phyloP scores from a whole-genome alignment of 495 filamentous ascomycete species.

The Entonaema liquescens region DNA sequence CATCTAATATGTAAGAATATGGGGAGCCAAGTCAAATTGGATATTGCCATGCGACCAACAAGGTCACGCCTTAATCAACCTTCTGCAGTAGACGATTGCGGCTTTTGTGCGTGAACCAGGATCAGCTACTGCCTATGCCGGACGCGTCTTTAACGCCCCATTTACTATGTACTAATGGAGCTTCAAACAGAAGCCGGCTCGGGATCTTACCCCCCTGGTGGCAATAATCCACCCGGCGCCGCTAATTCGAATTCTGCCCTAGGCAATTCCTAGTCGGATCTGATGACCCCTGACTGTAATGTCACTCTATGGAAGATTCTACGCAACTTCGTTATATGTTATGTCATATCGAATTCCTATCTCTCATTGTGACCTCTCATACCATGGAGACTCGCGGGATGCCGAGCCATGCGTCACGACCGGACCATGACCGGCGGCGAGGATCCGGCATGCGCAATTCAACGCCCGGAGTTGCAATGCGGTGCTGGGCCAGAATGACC shows the following conservation, averaged over 20 bases:
- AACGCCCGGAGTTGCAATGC: conserved; percentile 23
- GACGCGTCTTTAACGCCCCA: conserved; percentile 2
- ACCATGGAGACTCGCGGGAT: conserved; percentile 9
- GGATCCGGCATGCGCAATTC: conserved; percentile 10
- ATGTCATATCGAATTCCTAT: conserved; percentile 31
- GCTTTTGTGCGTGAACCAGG: conserved; percentile 38
- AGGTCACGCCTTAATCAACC: conserved; percentile 17
- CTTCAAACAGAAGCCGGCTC: conserved; percentile 25
- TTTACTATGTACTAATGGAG: conserved; percentile 11
- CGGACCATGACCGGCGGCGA: conserved; percentile 13
- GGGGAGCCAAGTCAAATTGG: conserved; percentile 9
- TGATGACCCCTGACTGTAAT: conserved; percentile 2
- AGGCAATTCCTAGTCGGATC: conserved; percentile 22
- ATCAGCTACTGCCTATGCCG: neutral
- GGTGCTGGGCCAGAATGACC: conserved; percentile 23
- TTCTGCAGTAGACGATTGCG: conserved; percentile 25
- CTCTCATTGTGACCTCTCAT: conserved; percentile 29
- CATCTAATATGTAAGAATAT: conserved; percentile 22
- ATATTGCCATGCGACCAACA: conserved; percentile 23
- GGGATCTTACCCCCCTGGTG: conserved; percentile 18
- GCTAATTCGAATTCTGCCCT: conserved; percentile 18
- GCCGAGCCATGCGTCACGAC: conserved; percentile 20
- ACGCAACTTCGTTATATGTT: conserved; percentile 11
- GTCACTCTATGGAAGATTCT: conserved; percentile 1
- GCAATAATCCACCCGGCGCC: conserved; percentile 23